Evolutionary conservation across 202 grass and related monocot species (phyloP).

Genomic region (Elaeis oleifera): DNA sequence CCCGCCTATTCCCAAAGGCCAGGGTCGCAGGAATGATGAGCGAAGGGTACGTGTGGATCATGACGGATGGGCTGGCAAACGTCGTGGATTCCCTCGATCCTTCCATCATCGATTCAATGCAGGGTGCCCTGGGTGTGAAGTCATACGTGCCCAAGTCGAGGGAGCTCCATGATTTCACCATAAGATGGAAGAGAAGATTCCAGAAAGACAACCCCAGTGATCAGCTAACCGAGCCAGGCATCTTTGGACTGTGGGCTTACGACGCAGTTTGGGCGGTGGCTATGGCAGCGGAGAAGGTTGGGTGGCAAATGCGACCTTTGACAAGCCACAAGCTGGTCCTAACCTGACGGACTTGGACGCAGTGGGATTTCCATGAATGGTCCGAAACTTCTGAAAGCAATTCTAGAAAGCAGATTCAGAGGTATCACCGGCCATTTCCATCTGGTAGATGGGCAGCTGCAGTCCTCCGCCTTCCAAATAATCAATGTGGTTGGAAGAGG

Average conservation of each 20-base stretch:
- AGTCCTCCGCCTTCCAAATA: constrained; percentile 25
- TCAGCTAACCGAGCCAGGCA: constrained; percentile 16
- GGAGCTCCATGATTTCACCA: constrained; percentile 23
- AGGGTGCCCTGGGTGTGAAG: constrained; percentile 34
- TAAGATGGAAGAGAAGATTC: constrained; percentile 29
- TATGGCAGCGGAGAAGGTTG: constrained; percentile 23
- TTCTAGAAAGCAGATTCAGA: constrained; percentile 30
- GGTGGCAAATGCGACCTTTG: constrained; percentile 7
- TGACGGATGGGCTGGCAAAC: constrained; percentile 24
- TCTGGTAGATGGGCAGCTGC: constrained; percentile 27
- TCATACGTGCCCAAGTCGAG: constrained; percentile 28
- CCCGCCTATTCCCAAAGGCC: constrained; percentile 24
- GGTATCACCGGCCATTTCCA: constrained; percentile 48
- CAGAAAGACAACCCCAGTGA: constrained; percentile 23
- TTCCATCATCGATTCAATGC: constrained; percentile 12
- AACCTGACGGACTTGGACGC: constrained; percentile 17
- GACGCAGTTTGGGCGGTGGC: constrained; percentile 46
- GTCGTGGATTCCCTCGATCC: constrained; percentile 15
- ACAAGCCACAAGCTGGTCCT: neutral
- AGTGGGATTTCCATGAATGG: constrained; percentile 30
- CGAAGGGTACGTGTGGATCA: constrained; percentile 41
- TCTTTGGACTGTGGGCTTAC: constrained; percentile 35
- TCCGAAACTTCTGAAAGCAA: constrained; percentile 27
- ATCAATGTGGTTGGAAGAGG: constrained; percentile 45
- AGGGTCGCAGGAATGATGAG: constrained; percentile 46